A percentile compares a stretch with the other conserved stretches of the same genome.
Conservation (phyloP, 75 land plant species). For the Sequoiadendron giganteum region DNA sequence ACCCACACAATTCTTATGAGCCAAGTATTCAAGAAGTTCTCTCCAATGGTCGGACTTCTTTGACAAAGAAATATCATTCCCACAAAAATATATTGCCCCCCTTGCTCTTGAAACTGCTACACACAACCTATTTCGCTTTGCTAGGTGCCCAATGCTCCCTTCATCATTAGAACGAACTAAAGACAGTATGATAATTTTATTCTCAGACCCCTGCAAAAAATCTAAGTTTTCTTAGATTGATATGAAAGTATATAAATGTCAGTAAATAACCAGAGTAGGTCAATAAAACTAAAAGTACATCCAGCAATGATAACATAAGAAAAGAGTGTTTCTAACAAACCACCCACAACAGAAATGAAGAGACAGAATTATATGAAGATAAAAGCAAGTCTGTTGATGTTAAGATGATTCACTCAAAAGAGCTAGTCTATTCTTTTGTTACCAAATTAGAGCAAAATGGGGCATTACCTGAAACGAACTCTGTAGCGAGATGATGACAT, state of each 20-base stretch:
- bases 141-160: constrained; percentile 25
- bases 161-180: constrained; percentile 16
- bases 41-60: constrained; percentile 16
- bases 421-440: not conserved
- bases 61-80: constrained; percentile 3
- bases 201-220: constrained; percentile 13
- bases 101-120: constrained; percentile 22
- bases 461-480: not conserved
- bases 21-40: not conserved
- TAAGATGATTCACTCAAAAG: not conserved
- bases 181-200: constrained; percentile 10
- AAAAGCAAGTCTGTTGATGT: not conserved
- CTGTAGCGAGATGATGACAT: not conserved
- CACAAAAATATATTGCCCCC: constrained; percentile 15
- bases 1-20: constrained; percentile 13
- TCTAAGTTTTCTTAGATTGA: not conserved
- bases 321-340: not conserved
- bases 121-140: constrained; percentile 25
- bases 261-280: not conserved
- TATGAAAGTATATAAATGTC: not conserved
- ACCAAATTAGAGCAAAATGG: not conserved
- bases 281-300: not conserved
- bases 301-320: not conserved
- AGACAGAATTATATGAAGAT: not conserved
- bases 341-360: not conserved